Base-by-base conservation (phyloP, 257 asterid species). In the Avicennia marina region DNA sequence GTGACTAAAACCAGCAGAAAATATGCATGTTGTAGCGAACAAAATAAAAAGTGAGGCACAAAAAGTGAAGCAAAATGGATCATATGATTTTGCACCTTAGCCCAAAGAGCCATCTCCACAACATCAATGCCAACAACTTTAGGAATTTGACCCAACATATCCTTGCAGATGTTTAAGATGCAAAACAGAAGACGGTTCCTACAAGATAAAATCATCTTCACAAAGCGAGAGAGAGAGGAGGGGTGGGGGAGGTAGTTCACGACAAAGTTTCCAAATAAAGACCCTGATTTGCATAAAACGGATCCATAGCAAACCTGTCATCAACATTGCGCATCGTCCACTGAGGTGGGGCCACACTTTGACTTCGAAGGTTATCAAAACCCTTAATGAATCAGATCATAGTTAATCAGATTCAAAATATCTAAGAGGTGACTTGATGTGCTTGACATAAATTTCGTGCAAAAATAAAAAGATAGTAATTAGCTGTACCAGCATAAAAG, bases 91-190 rank as follows among this genome's bases (percentile, higher is more conserved):
- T 49, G 54, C 75, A 93, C 99, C 96, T 93, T 93, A 56, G 99
- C 99, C 99, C 99, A 93, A 68, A 93, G 95, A 80, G 99, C 97
- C 99, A 93, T 83, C 89, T 93, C 99, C 65, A 93, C 99, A 51
- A 93, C 89, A 73, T 89, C 99, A 62, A 93, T 74, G 57, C 99
- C 99, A 25, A 89, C 94, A 62, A 93, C 96, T 83, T 93, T 93
- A 16, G 99, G 99, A 40, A 89, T 78, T 59, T 80, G 89, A 31
- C 83, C 96, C 80, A 87, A 66, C 18, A 74, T 62, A 72, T 89
- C 99, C 82, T 79, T 86, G 81, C 99, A 83, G 36, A 81, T 76
- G 80, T 80, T 93, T 63, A 93, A 67, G 68, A 89, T 77, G 76
- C 94, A 84, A 62, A 79, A 70, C 66, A 87, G 64, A 62, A 87